Evolutionary conservation across 1,284 basidiomycete genomes (phyloP), one percentile per base, ranked within the genome.

Genomic region (Fomitopsis palustris): DNA sequence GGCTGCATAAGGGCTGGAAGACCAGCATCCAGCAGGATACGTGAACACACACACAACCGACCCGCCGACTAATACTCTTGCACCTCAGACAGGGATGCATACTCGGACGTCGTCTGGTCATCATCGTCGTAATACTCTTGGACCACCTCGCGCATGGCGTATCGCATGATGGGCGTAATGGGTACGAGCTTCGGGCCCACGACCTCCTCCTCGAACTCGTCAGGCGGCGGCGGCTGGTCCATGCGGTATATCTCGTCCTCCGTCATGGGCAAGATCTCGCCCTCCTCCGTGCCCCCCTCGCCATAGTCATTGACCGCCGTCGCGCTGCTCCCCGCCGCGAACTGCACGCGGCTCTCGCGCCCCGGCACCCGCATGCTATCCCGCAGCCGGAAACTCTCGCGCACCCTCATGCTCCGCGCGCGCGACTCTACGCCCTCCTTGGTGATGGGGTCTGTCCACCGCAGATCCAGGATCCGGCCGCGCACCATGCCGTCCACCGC

Each of bases 401-500:
- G 61, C 17, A 63, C 33, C 5, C 66, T 60, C 66, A 64, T 64
- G 57, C 64, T 67, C 53, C 61, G 42, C 53, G 58, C 58, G 53
- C 68, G 62, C 41, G 67, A 61, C 61, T 71, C 70, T 51, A 58
- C 61, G 41, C 68, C 65, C 64, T 72, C 71, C 62, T 74, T 77
- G 58, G 85, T 84, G 23, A 91, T 78, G 2, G 83, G 75, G 61
- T 88, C 84, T 55, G 85, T 89, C 91, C 90, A 92, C 45, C 90
- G 75, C 64, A 93, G 68, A 70, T 92, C 88, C 55, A 93, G 71
- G 39, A 92, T 83, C 52, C 85, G 79, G 2, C 85, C 88, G 61
- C 85, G 83, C 27, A 93, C 81, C 87, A 93, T 88, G 19, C 87
- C 90, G 68, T 93, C 91, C 4, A 93, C 88, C 4, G 88, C 87